Evolutionary conservation across 176 grass and related monocot species (phyloP), one percentile per base, ranked within the genome.

Genomic region (Carex kokanica): DNA sequence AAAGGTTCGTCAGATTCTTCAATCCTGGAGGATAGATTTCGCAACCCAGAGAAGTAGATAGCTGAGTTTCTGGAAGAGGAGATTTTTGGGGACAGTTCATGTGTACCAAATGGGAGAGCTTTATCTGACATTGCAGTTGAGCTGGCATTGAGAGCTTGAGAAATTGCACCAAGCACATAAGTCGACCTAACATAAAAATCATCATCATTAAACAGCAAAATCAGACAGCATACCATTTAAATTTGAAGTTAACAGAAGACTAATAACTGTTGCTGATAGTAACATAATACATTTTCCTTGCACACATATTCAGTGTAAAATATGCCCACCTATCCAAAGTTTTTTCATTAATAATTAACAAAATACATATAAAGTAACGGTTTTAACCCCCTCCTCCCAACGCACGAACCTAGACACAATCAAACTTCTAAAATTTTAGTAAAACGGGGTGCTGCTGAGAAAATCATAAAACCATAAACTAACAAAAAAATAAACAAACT

Each of bases 1-100:
- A 62, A 80, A 62, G 27, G n/a, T 13, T 80, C 78, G 13, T 67
- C 61, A 51, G 80, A 82, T 53, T 82, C 61, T 32, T 66, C 61
- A 18, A 65, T 65, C 61, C 38, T 25, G 24, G 60, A 82, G 25
- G 80, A 82, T 16, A 68, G 61, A 53, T 68, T 66, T 18, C 80
- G 80, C 40, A 65, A 12, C 15, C 60, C 40, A 16, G 40, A 31
- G 14, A 82, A 31, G 15, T 29, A 38, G 4, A 82, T 10, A 52
- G 12, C 34, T 29, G 14, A 65, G 40, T 52, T 68, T 36, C 15
- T 23, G 54, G 61, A 17, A 47, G 17, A 15, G 14, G 40, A 17
- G 10, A 10, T 24, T 47, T 51, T 25, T 82, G 43, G 23, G 43
- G 40, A 54, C 41, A 49, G 8, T 68, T 82, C 25, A 11, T 12